Evolutionary conservation across 371 early-diverging fungal species (phyloP).

Genomic region (Mucor indicus): DNA sequence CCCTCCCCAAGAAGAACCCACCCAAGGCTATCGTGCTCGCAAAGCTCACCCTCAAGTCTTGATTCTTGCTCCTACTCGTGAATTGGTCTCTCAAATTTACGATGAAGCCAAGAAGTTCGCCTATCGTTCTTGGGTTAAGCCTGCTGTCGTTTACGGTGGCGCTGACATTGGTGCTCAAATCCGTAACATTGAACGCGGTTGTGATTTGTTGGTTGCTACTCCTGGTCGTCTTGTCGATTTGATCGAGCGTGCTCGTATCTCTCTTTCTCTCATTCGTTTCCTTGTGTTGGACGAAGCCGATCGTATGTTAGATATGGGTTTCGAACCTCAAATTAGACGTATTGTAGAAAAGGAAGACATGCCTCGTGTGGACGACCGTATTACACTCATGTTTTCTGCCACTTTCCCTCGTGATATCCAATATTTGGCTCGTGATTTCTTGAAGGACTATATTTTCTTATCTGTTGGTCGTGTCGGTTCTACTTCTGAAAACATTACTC

Average conservation of each 20-base stretch:
- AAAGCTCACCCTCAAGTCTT: slow-evolving; percentile 33
- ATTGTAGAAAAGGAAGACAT: slow-evolving; percentile 95
- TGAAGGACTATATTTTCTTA: slow-evolving; percentile 90
- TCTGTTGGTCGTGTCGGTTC: slow-evolving; percentile 94
- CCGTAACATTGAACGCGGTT: slow-evolving; percentile 79
- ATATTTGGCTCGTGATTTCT: slow-evolving; percentile 89
- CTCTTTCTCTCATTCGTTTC: slow-evolving; percentile 72
- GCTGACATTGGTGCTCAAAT: slow-evolving; percentile 92
- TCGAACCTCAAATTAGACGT: slow-evolving; percentile 97
- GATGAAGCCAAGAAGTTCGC: slow-evolving; percentile 76
- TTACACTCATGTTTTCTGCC: slow-evolving; percentile 97
- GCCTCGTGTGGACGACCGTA: slow-evolving; percentile 74
- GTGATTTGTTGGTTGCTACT: slow-evolving; percentile 96
- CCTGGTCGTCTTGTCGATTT: slow-evolving; percentile 97
- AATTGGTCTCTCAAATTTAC: slow-evolving; percentile 34
- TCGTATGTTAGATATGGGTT: slow-evolving; percentile 99
- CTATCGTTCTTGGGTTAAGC: slow-evolving; percentile 84
- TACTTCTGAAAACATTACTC: slow-evolving; percentile 95
- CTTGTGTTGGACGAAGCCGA: slow-evolving; percentile 99
- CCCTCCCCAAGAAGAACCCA: slow-evolving; percentile 29
- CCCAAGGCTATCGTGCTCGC: slow-evolving; percentile 55
- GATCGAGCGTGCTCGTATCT: slow-evolving; percentile 85
- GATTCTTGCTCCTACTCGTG: slow-evolving; percentile 42
- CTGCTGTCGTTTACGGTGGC: slow-evolving; percentile 95
- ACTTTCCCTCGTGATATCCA: slow-evolving; percentile 96